These are phyloP conservation scores for Aspergillus persii DNA, from an alignment of 2,329 filamentous ascomycete species.

Conservation along the genomic window DNA sequence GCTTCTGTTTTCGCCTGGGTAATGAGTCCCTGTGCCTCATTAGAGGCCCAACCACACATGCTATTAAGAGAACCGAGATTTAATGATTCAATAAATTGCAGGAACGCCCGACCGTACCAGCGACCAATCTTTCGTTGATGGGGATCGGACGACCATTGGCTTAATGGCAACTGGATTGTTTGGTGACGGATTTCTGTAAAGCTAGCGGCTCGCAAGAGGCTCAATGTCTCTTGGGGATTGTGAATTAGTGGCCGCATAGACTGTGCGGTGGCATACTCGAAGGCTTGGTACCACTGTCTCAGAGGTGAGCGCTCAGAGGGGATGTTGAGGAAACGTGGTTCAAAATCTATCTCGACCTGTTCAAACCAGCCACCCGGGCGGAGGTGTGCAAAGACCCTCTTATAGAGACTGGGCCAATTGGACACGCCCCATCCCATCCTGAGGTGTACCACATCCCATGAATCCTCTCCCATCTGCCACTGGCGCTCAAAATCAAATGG, in stretches of 20 bases:
- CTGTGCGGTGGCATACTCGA: not conserved
- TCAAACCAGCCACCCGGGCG: slow-evolving; percentile 3
- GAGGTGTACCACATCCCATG: slow-evolving; percentile 4
- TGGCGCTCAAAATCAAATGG: not conserved
- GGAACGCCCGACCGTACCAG: not conserved
- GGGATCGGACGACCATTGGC: not conserved
- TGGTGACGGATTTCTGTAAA: not conserved
- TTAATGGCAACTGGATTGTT: not conserved
- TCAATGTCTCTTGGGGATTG: not conserved
- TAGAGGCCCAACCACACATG: no score
- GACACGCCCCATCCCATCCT: slow-evolving; percentile 1
- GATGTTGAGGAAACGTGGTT: not conserved
- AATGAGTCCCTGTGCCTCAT: no score
- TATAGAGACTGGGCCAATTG: slow-evolving; percentile 1
- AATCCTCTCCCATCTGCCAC: not conserved
- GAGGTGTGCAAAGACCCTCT: not conserved
- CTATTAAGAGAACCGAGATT: not conserved
- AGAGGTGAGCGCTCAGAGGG: not conserved
- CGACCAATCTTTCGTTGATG: not conserved
- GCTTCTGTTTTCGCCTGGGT: no score
- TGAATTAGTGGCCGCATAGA: not conserved
- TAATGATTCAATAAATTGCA: not conserved
- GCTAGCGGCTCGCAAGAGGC: not conserved
- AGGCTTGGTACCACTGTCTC: not conserved
- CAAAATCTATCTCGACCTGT: slow-evolving; percentile 3